These are phyloP conservation scores for Pestalotiopsis sp. DNA, from an alignment of 2,329 filamentous ascomycete species.

Conservation along the genomic window DNA sequence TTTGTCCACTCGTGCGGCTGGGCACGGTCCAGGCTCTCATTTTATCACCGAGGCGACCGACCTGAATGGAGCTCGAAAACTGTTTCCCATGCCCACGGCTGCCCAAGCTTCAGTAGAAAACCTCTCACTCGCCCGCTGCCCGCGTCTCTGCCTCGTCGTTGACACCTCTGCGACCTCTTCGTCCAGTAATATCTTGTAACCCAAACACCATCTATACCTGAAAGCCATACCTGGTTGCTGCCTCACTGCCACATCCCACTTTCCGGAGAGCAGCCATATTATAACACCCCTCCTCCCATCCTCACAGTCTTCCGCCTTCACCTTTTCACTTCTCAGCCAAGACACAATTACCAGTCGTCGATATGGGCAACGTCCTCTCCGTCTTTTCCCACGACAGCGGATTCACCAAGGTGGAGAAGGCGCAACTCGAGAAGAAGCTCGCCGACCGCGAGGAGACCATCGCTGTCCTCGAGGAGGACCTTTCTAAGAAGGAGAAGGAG, in stretches of 20 bases:
- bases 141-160: neutral
- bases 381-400: slow-evolving; percentile 39
- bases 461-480: slow-evolving; percentile 33
- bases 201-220: neutral
- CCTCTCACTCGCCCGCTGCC: neutral
- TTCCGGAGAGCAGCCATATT: neutral
- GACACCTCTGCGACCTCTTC: neutral
- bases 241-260: neutral
- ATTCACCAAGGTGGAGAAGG: slow-evolving; percentile 34
- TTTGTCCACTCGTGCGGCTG: neutral
- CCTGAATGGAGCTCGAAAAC: slow-evolving; percentile 7
- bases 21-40: slow-evolving; percentile 10
- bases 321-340: neutral
- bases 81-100: slow-evolving; percentile 1
- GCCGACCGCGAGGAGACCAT: slow-evolving; percentile 41
- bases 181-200: neutral
- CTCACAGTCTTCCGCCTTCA: neutral
- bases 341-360: slow-evolving; percentile 6
- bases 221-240: neutral
- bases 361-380: slow-evolving; percentile 45
- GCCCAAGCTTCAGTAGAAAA: slow-evolving; percentile 6
- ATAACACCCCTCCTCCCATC: neutral
- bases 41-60: slow-evolving; percentile 14
- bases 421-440: slow-evolving; percentile 40
- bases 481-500: slow-evolving; percentile 41